A percentile compares a stretch with the other conserved stretches of the same genome.
Evolutionary conservation across 2,329 filamentous ascomycete genomes (phyloP).

Genomic region (Trichoderma semiorbis): DNA sequence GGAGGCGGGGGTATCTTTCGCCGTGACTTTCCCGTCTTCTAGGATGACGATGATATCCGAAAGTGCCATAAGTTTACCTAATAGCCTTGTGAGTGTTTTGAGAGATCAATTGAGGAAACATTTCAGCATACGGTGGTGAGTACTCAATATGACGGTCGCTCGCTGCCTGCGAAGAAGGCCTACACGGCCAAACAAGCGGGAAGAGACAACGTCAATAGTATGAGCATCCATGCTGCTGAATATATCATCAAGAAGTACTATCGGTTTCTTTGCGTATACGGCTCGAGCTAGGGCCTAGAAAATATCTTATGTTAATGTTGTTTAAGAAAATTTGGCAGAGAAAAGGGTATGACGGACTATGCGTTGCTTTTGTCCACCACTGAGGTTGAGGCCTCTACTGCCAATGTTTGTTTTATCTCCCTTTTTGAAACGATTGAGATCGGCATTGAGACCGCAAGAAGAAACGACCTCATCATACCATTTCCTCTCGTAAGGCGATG

Average conservation of each 20-base stretch:
- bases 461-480: slow-evolving; percentile 31
- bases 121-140: slow-evolving; percentile 21
- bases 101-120: no score
- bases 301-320: not conserved
- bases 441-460: slow-evolving; percentile 35
- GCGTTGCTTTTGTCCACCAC: slow-evolving; percentile 43
- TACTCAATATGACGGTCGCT: slow-evolving; percentile 42
- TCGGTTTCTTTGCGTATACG: slow-evolving; percentile 38
- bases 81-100: not conserved
- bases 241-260: slow-evolving; percentile 45
- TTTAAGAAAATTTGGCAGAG: not conserved
- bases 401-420: slow-evolving; percentile 38
- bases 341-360: slow-evolving; percentile 30
- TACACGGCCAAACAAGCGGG: slow-evolving; percentile 36
- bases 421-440: slow-evolving; percentile 31
- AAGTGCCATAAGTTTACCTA: slow-evolving; percentile 12
- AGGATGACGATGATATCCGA: slow-evolving; percentile 5
- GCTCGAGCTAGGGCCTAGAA: slow-evolving; percentile 43
- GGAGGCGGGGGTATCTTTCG: not conserved
- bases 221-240: slow-evolving; percentile 44
- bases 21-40: not conserved
- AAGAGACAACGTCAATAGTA: slow-evolving; percentile 42
- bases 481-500: slow-evolving; percentile 23
- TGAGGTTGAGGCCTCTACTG: slow-evolving; percentile 40
- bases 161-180: slow-evolving; percentile 40